Conservation (phyloP, 192 early-diverging fungal species). For the Umbelopsis sp. region DNA sequence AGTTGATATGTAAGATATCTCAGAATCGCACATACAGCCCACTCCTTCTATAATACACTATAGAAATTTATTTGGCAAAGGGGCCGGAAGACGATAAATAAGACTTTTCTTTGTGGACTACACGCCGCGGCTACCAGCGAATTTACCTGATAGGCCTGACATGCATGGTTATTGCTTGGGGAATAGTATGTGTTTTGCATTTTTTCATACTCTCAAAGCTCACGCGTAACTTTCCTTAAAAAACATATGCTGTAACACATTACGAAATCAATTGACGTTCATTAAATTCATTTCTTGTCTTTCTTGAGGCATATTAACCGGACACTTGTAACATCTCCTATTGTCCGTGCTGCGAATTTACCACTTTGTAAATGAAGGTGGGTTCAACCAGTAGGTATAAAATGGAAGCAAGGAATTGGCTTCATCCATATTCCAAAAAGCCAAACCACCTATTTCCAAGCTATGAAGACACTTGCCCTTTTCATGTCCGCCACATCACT, state of each 20-base stretch:
- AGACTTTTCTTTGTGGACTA: no score
- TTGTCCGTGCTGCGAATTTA: neutral
- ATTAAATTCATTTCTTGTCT: neutral
- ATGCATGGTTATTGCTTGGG: neutral
- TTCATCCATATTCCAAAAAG: neutral
- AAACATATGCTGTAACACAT: neutral
- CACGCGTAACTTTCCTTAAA: neutral
- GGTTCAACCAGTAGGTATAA: no score
- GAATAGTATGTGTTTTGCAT: neutral
- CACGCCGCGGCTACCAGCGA: no score
- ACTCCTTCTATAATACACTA: no score
- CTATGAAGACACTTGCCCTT: slow-evolving; percentile 7
- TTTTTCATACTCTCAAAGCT: neutral
- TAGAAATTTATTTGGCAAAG: no score
- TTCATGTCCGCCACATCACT: neutral
- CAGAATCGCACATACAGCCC: no score
- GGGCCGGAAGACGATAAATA: no score
- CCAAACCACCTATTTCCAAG: neutral
- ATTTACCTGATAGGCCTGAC: neutral
- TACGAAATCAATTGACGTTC: neutral
- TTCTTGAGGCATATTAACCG: neutral
- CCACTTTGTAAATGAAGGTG: no score
- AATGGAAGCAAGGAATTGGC: no score
- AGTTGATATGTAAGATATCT: no score
- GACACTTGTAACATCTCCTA: neutral